Evolutionary conservation across 2,329 filamentous ascomycete species (phyloP), one percentile per base, ranked within the genome.

Genomic region (Penicillium expansum): DNA sequence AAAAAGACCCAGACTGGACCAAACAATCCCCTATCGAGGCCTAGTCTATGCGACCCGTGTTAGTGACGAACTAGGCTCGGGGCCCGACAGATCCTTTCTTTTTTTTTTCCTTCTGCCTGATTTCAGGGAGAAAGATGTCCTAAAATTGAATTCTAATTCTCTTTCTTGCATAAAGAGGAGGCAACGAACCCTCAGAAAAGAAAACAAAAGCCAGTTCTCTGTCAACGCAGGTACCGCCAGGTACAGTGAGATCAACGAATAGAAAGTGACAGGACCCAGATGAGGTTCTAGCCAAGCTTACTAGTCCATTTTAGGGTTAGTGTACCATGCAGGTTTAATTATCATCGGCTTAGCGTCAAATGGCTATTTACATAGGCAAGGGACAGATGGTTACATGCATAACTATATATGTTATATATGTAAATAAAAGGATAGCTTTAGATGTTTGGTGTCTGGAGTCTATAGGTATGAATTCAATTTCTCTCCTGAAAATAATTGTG

Each of bases 41-140:
- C 56, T 61, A 62, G 61, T 58, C 62, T 45, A 62, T 52, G 58
- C 59, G 64, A 65, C 62, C 63, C 63, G 63, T 49, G 62, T 60
- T 54, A 48, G 56, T 61, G 57, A 60, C 57, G 56, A 64, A 63
- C 52, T 56, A 48, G 32, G 29, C 53, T 52, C 52, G 52, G 38
- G 27, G 29, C 6, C 49, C 29, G 49, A 27, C 49, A 52, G 49
- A 45, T 52, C 7, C 14, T 33, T 48, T 55, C 13, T 32, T 16
- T 41, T 42, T 1, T 43, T 18, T 13, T 10, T 5, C 14, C n/a
- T 11, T 11, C 24, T 13, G 11, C 11, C 2, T 24, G 4, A 35
- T 8, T 33, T 47, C 14, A 16, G 29, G 24, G 16, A 7, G 5
- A 18, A 24, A 20, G n/a, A 20, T 33, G 4, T 47, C 3, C 20